Conservation (phyloP, 345 rosid genomes). For the Acer yangbiense region DNA sequence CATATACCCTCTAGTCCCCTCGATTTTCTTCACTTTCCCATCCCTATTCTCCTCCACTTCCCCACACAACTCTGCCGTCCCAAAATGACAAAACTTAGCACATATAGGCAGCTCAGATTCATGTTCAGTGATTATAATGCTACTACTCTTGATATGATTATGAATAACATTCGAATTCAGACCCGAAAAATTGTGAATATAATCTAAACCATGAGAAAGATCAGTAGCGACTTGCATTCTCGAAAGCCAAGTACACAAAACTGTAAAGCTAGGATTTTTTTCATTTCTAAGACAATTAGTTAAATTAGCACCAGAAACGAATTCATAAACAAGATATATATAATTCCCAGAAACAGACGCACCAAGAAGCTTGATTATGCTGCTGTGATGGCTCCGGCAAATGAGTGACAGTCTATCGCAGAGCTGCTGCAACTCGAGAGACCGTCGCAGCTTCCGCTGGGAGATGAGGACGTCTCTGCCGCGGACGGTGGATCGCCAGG, state of each 20-base stretch:
- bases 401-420: constrained; percentile 20
- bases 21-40: constrained; percentile 34
- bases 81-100: constrained; percentile 42
- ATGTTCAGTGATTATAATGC: constrained; percentile 27
- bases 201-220: constrained; percentile 45
- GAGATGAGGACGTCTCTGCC: constrained; percentile 29
- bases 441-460: constrained; percentile 37
- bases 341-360: constrained; percentile 35
- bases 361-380: constrained; percentile 37
- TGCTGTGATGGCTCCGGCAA: constrained; percentile 40
- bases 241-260: constrained; percentile 48
- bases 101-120: neutral
- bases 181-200: constrained; percentile 40
- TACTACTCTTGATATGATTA: constrained; percentile 37
- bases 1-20: constrained; percentile 61
- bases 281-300: constrained; percentile 48
- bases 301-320: constrained; percentile 42
- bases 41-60: constrained; percentile 18
- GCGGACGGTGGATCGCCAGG: constrained; percentile 39
- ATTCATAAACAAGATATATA: constrained; percentile 50
- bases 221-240: constrained; percentile 55
- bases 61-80: constrained; percentile 33
- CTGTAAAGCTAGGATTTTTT: constrained; percentile 45
- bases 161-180: constrained; percentile 30
- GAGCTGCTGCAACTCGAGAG: constrained; percentile 20